These are phyloP conservation scores for Buddleja alternifolia DNA, from an alignment of 257 asterid species.

Conservation along the genomic window DNA sequence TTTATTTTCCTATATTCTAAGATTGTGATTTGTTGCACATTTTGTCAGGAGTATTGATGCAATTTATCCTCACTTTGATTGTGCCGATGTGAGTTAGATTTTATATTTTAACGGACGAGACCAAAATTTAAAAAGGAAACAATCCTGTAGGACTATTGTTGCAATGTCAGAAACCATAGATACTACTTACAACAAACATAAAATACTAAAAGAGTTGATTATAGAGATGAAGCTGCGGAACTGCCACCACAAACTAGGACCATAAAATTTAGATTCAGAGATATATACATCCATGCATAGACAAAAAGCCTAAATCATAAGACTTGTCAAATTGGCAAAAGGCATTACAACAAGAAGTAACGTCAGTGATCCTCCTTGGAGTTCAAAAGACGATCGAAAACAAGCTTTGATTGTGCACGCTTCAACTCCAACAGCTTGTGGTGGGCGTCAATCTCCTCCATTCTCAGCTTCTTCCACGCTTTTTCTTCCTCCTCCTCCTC, in stretches of 20 bases:
- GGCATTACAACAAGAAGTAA: background rate
- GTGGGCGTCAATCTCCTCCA: slow-evolving; percentile 37
- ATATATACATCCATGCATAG: background rate
- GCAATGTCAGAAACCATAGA: too few species aligned
- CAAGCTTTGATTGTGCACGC: slow-evolving; percentile 38
- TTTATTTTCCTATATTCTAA: too few species aligned
- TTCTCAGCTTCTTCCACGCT: slow-evolving; percentile 41
- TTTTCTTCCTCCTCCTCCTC: slow-evolving; percentile 39
- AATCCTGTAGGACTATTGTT: too few species aligned
- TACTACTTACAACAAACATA: too few species aligned
- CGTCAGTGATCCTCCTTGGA: slow-evolving; percentile 9
- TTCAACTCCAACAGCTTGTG: slow-evolving; percentile 40
- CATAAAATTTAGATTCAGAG: background rate
- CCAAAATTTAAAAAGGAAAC: too few species aligned
- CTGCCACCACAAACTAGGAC: slow-evolving; percentile 17
- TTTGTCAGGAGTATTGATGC: too few species aligned
- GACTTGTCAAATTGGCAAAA: background rate
- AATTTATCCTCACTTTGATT: too few species aligned
- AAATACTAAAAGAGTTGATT: too few species aligned
- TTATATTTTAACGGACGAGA: too few species aligned
- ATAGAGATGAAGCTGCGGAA: too few species aligned
- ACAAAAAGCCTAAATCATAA: slow-evolving; percentile 2
- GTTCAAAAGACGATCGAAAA: slow-evolving; percentile 39
- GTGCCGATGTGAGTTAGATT: too few species aligned
- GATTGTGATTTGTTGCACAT: too few species aligned